Evolutionary conservation across 768 basidiomycete genomes (phyloP).

Genomic region (Lyophyllum shimeji): DNA sequence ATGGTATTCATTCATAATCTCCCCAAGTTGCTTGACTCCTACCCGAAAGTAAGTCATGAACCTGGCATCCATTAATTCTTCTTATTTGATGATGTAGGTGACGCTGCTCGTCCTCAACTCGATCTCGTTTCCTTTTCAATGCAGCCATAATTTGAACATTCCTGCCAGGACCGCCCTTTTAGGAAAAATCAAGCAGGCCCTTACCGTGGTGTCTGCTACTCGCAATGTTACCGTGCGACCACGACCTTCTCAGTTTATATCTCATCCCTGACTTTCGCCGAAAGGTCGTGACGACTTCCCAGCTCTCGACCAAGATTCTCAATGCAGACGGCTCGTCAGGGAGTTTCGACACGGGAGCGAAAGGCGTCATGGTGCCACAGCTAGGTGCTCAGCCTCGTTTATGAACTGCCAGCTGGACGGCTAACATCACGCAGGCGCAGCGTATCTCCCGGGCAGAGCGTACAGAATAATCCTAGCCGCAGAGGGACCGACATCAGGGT

Average conservation of each 20-base stretch:
- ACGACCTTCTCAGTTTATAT: background rate
- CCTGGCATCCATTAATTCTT: background rate
- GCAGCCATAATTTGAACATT: conserved; percentile 34
- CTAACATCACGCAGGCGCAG: conserved; percentile 24
- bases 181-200: conserved; percentile 49
- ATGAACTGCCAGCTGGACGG: background rate
- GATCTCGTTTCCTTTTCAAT: conserved; percentile 67
- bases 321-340: conserved; percentile 63
- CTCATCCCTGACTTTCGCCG: background rate
- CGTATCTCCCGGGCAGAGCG: conserved; percentile 40
- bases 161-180: conserved; percentile 43
- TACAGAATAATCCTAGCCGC: conserved; percentile 37
- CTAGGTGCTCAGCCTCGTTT: conserved; percentile 58
- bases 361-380: conserved; percentile 64
- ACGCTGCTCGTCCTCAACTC: conserved; percentile 66
- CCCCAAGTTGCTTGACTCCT: conserved; percentile 39
- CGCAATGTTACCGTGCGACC: conserved; percentile 48
- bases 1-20: conserved; percentile 60
- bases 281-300: conserved; percentile 56
- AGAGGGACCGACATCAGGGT: conserved; percentile 36
- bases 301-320: conserved; percentile 68
- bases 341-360: conserved; percentile 62
- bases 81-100: conserved; percentile 33
- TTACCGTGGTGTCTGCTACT: conserved; percentile 49
- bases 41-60: conserved; percentile 42